Base-by-base conservation (phyloP, 1,139 yeast genomes). In the Saccharomyces pastorianus region DNA sequence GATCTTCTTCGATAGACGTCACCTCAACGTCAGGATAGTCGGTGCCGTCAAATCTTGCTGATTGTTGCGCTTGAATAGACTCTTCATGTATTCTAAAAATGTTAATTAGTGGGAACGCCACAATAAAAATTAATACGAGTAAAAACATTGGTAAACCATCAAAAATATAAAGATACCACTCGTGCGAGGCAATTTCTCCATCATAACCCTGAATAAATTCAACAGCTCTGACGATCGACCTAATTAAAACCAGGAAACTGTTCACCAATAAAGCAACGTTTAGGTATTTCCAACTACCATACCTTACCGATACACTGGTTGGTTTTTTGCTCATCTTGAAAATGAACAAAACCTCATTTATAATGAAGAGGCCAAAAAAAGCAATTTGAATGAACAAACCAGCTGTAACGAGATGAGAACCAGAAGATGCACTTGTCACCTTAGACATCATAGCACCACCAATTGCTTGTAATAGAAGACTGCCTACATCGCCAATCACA, bases 391-490 rank as follows among this genome's bases (percentile, higher is more conserved):
- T 65, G 28, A 60, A 59, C 7, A 69, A 60, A 17, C 76, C 76
- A 6, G 60, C 71, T n/a, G 70, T 61, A 28, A 69, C 62, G 8
- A 72, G 46, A 4, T 59, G 53, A 23, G 63, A 56, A 23, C 75
- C 76, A 2, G 60, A 26, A 2, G 56, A 50, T 6, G 52, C 55
- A n/a, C 56, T 51, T 9, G 53, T 47, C 7, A 53, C 58, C 17
- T 48, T 32, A 8, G 71, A 67, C 65, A 70, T 67, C 46, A 75
- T 50, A 6, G 79, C 80, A 47, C 77, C 80, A 14, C 81, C 81
- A 17, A 69, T 69, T 17, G 70, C 73, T 61, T 77, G 81, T 49
- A 76, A 51, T 9, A 75, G 54, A 55, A 77, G 71, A 46, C 77
- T 72, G 14, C 70, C 13, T 20, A 76, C 65, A 64, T 77, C 81